Base-by-base conservation (phyloP, 2,329 filamentous ascomycete genomes). In the Penicillium janthinellum region DNA sequence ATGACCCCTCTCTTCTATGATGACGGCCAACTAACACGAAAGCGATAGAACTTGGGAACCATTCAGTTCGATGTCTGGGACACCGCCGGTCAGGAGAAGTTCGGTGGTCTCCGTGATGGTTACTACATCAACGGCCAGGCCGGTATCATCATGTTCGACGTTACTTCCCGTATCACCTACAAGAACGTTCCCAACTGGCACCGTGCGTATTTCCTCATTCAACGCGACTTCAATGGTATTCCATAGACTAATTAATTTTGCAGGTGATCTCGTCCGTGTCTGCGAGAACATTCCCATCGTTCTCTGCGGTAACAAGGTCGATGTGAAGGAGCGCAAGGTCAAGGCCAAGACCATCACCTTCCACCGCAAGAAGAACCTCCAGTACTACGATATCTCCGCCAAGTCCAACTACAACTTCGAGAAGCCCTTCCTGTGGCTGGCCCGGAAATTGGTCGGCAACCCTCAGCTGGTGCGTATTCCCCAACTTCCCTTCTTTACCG, bases 171-270 rank as follows among this genome's bases (percentile, higher is more conserved):
- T 78, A 98, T 99, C 81, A 99, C 95, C 80, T 99, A 99, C 90
- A 99, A 99, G 90, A 99, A 99, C 86, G 95, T 99, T 67, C 95
- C 95, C 84, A 98, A 98, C 90, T 99, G 95, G 95, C 95, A 99
- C 83, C 95, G 95, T 96, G 89, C 79, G 92, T 88, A 62, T 61
- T n/a, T 47, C 5, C 14, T 6, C 34, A 22, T 8, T 4, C 22
- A 8, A 20, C 25, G 15, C 31, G 34, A 39, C n/a, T 39, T 22
- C 2, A 8, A 28, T 42, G 12, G 5, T 25, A 15, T 2, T 20
- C 38, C 54, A 53, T 34, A 51, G 10, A 11, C 45, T 56, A 48
- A 55, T 37, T 25, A 49, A n/a, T 17, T 12, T 58, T 34, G 5
- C 65, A 96, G 92, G 93, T 85, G 95, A 99, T 77, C 88, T 99